Base-by-base conservation (phyloP, 176 grass and related monocot genomes). In the Avena sativa region DNA sequence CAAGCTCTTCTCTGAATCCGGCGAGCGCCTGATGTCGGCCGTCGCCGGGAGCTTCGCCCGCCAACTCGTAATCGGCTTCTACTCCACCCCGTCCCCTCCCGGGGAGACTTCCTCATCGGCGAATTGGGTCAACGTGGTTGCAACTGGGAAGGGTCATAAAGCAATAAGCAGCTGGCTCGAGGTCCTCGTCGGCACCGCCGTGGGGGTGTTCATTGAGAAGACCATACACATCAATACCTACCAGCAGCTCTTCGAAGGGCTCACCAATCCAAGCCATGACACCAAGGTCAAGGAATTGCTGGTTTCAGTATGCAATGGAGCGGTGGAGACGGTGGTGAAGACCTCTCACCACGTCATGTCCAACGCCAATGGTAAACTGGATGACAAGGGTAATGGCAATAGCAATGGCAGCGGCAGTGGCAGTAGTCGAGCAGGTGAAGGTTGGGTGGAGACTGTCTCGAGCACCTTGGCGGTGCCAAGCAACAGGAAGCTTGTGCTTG, bases 161-260 rank as follows among this genome's bases (percentile, higher is more conserved):
- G 77, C 87, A 0, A 90, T 99, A 19, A 83, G 50, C 71, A 88
- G 86, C 56, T 91, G 91, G 82, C 46, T 97, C 49, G 81, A 88
- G 67, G 62, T 89, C 14, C 94, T 99, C 40, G 87, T 99, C 40
- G 89, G 91, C 73, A 92, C 92, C 0, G 90, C 92, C 8, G 94
- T 99, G 76, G 88, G 83, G 47, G 94, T 97, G 43, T 99, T 96
- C 82, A 89, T 99, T 49, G 97, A 97, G 38, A 99, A 93, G 86
- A 99, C 97, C 12, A 95, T 95, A 79, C 91, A 99, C 76, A 94
- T 99, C 84, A 99, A 99, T 71, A 91, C 94, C 26, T 99, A 93
- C 40, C 87, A 99, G 66, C 94, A 99, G 38, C 34, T 99, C 64
- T 99, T 99, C 47, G 71, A 95, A 38, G 94, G 94, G 20, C 91